Conservation (phyloP, 345 rosid genomes). For the Lepidium didymum region DNA sequence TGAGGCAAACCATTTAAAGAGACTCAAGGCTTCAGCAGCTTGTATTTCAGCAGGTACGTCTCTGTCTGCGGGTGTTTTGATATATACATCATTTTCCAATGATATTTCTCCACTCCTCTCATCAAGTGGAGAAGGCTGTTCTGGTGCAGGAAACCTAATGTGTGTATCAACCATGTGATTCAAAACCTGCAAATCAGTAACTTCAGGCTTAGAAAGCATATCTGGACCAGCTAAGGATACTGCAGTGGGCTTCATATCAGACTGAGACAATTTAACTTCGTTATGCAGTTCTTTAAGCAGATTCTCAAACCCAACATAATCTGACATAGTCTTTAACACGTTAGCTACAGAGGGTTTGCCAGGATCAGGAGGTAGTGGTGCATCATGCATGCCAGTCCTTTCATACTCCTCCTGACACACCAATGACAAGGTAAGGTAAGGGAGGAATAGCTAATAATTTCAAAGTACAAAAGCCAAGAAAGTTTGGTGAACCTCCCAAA, state of each 20-base stretch:
- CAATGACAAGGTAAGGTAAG: slow-evolving; percentile 6
- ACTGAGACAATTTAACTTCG: slow-evolving; percentile 27
- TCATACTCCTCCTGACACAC: slow-evolving; percentile 69
- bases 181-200: slow-evolving; percentile 21
- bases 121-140: slow-evolving; percentile 14
- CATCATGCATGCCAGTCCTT: slow-evolving; percentile 61
- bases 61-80: slow-evolving; percentile 15
- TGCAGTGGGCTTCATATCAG: slow-evolving; percentile 25
- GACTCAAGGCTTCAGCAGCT: slow-evolving; percentile 68
- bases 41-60: slow-evolving; percentile 17
- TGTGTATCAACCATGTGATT: slow-evolving; percentile 19
- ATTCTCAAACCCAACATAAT: slow-evolving; percentile 45
- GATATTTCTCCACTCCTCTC: slow-evolving; percentile 23
- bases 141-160: slow-evolving; percentile 28
- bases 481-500: slow-evolving; percentile 80
- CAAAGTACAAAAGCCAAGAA: background rate
- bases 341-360: slow-evolving; percentile 64
- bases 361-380: slow-evolving; percentile 36
- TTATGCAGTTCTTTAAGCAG: slow-evolving; percentile 36
- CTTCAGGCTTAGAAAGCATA: slow-evolving; percentile 31
- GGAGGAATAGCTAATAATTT: slow-evolving; percentile 4
- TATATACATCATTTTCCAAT: slow-evolving; percentile 17
- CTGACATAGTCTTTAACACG: slow-evolving; percentile 55
- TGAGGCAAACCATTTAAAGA: slow-evolving; percentile 87
- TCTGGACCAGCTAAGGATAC: slow-evolving; percentile 26